phyloP scores from a whole-genome alignment of 768 basidiomycete species.

The Auriscalpium microsporum region DNA sequence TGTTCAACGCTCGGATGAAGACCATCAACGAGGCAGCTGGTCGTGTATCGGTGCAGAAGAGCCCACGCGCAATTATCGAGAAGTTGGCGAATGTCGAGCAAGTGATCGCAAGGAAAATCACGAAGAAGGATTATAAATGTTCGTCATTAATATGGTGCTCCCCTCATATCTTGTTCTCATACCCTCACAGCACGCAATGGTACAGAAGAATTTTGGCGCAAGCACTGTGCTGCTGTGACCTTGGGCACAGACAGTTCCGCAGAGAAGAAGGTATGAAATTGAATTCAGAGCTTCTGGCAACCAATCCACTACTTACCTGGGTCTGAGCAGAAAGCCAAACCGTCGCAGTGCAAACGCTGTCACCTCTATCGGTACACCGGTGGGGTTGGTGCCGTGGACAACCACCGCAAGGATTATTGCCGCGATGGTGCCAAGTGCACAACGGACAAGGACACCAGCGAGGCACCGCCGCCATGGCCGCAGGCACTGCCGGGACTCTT shows the following conservation, averaged over 20 bases:
- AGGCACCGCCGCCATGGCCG: conserved; percentile 4
- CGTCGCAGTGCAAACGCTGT: no score
- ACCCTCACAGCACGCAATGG: not conserved
- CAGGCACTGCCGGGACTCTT: conserved; percentile 12
- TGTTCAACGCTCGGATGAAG: conserved; percentile 5
- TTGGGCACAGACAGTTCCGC: no score
- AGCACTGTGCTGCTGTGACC: conserved; percentile 1
- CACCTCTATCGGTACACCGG: no score
- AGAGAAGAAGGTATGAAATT: no score
- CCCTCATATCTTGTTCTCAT: not conserved
- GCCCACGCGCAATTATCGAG: conserved; percentile 9
- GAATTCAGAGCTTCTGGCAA: no score
- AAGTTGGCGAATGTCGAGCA: conserved; percentile 4
- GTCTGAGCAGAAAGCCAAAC: no score
- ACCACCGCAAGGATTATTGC: conserved; percentile 10
- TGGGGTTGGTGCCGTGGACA: no score
- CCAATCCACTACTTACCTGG: no score
- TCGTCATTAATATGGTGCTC: not conserved
- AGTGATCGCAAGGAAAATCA: conserved; percentile 1
- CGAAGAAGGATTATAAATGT: not conserved
- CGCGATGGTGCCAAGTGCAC: conserved; percentile 11
- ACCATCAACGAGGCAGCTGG: no score
- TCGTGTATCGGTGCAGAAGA: not conserved
- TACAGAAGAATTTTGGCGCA: not conserved
- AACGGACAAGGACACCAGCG: not conserved